Percentiles rank a stretch among this genome's conserved stretches.
Evolutionary conservation across 495 filamentous ascomycete genomes (phyloP).

Genomic region (Hyaloscypha variabilis): DNA sequence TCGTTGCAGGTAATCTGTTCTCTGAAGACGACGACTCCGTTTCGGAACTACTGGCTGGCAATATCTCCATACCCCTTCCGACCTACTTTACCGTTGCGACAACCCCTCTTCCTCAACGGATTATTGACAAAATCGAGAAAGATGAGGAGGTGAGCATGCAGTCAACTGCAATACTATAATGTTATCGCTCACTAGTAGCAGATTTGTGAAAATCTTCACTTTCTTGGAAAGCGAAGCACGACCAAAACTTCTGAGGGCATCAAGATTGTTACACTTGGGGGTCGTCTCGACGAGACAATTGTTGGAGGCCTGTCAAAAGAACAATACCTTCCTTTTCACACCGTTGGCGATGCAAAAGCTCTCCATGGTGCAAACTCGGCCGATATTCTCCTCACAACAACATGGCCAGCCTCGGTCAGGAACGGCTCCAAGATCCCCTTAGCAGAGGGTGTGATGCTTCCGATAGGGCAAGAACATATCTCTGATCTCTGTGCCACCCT

Average conservation of each 20-base stretch:
- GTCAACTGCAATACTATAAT: not conserved
- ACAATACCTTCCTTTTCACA: constrained; percentile 69
- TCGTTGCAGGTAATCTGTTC: constrained; percentile 86
- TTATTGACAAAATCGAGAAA: constrained; percentile 72
- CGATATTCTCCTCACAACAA: constrained; percentile 83
- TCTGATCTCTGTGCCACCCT: constrained; percentile 75
- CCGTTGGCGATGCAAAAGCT: constrained; percentile 71
- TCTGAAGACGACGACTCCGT: constrained; percentile 60
- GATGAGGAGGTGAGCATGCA: constrained; percentile 59
- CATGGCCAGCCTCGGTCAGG: constrained; percentile 79
- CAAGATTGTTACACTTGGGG: constrained; percentile 80
- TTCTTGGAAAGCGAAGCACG: constrained; percentile 79
- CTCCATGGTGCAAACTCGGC: constrained; percentile 72
- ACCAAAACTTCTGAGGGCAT: constrained; percentile 91
- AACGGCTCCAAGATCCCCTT: constrained; percentile 58
- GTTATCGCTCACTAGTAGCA: constrained; percentile 34
- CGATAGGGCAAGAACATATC: constrained; percentile 49
- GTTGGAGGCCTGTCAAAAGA: constrained; percentile 58
- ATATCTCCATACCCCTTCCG: constrained; percentile 71
- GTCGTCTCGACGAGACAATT: constrained; percentile 57
- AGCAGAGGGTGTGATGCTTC: constrained; percentile 42
- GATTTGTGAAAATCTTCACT: constrained; percentile 85
- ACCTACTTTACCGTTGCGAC: constrained; percentile 86
- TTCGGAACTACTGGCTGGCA: constrained; percentile 65
- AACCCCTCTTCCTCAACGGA: constrained; percentile 62